Base-by-base conservation (phyloP, 495 filamentous ascomycete genomes). In the Ramalina intermedia region DNA sequence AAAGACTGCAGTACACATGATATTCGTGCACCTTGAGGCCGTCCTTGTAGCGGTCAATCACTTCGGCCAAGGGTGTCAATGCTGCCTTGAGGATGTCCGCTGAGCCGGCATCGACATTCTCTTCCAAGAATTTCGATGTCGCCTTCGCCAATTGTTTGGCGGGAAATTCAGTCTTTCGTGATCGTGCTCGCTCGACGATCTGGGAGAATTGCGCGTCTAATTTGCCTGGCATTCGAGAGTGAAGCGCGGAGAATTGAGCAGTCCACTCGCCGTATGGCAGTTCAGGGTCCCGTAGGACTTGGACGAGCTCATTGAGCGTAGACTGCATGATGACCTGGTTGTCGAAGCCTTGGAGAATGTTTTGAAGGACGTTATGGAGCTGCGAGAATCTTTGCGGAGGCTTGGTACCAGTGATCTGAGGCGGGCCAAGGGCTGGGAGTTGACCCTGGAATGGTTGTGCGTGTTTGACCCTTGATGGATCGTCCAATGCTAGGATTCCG, bases 191-290 rank as follows among this genome's bases (percentile, higher is more conserved):
- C 42, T 99, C 91, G 24, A 96, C 81, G 38, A 89, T 80, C 58
- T 85, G 81, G 23, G 80, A 79, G 53, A 96, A 79, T 51, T 74
- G 76, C 7, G 81, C 61, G 55, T 94, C 88, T 27, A 99, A 78
- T 68, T 87, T 94, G 58, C 87, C 79, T 4, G 91, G 91, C 85
- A 96, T 96, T 60, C 91, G 82, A 4, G 88, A 82, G 65, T 96
- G 91, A 33, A 99, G 78, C 6, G 91, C 91, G 24, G 91, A 89
- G 49, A 89, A 88, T 58, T 96, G 93, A 12, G 91, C 82, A 50
- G 82, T 82, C 83, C 89, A 99, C 66, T 99, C 87, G 65, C 89
- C 85, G 66, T 94, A 99, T 1, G 91, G 91, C 48, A 99, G 78
- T 49, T 94, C 86, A 6, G 81, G 80, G 61, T 93, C 79, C 23